phyloP scores from a whole-genome alignment of 2,329 filamentous ascomycete genomes.

The Colletotrichum liriopes region DNA sequence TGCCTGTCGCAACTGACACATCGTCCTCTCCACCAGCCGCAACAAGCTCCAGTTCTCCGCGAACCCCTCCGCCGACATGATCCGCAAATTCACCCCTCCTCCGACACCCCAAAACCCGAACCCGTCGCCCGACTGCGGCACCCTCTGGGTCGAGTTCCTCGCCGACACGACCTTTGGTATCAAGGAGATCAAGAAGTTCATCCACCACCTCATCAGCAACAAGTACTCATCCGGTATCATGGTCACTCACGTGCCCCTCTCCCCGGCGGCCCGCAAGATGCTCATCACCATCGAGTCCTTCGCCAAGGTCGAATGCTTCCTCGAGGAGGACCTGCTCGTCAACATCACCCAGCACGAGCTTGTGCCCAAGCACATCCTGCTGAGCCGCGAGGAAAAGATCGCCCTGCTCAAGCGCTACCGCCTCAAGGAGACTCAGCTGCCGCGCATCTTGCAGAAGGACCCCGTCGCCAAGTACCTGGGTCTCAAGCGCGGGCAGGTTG shows the following conservation, averaged over 20 bases:
- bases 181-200: conserved; percentile 92
- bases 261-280: conserved; percentile 88
- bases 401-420: conserved; percentile 91
- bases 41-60: conserved; percentile 90
- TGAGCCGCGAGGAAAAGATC: conserved; percentile 91
- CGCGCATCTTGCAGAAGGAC: conserved; percentile 91
- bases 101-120: conserved; percentile 79
- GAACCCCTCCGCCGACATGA: conserved; percentile 86
- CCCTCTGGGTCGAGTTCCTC: conserved; percentile 95
- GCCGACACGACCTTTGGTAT: conserved; percentile 86
- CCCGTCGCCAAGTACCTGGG: conserved; percentile 95
- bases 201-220: conserved; percentile 83
- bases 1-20: conserved; percentile 15
- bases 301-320: conserved; percentile 92
- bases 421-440: conserved; percentile 97
- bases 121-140: conserved; percentile 83
- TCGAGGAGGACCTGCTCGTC: conserved; percentile 94
- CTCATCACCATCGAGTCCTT: conserved; percentile 82
- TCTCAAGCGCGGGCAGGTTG: conserved; percentile 91
- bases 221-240: conserved; percentile 93
- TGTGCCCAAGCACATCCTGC: conserved; percentile 91
- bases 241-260: conserved; percentile 86
- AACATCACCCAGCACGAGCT: conserved; percentile 99
- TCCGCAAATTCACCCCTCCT: conserved; percentile 84
- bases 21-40: conserved; percentile 70